Base-by-base conservation (phyloP, 495 filamentous ascomycete genomes). In the Letharia lupina region DNA sequence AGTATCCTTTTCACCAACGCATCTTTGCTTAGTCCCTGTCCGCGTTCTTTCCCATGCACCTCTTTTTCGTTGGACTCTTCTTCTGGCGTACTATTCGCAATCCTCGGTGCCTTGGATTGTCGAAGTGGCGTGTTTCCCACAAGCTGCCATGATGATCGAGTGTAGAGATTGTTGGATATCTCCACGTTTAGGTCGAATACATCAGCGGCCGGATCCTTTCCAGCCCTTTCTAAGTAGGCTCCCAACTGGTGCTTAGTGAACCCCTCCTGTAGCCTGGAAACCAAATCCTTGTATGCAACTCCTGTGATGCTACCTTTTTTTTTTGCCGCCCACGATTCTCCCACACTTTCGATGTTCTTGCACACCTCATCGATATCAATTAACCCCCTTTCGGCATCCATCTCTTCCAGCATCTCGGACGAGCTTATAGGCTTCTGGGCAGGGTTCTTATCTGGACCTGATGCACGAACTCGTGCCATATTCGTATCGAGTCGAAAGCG, bases 1-100 rank as follows among this genome's bases (percentile, higher is more conserved):
- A 81, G 69, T 41, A 83, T 77, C 28, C 57, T 73, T 48, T 79
- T 75, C 44, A 74, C 73, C 15, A 81, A 61, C 2, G 72, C 50
- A 0, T 75, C 20, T 59, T 82, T 82, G 12, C 69, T 68, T 57
- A 68, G 75, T 31, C 73, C 59, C 16, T 63, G 71, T 10, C 60
- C 61, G 31, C 61, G 28, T 59, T 60, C 45, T 7, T 45, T 65
- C 10, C 58, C 57, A 44, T 9, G 52, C 13, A 41, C 20, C 31
- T 57, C 40, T 3, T 40, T 40, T 59, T 62, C 41, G 8, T 15
- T 33, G 20, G 23, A 45, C 12, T 60, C 47, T 45, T 61, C 44
- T 60, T 63, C 15, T 70, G 58, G 40, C 31, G 37, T 13, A 45
- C 20, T 12, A 61, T 60, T 6, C 62, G 23, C 18, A 52, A 63